Evolutionary conservation across 202 grass and related monocot species (phyloP), one percentile per base, ranked within the genome.

Genomic region (Dendrocalamus latiflorus): DNA sequence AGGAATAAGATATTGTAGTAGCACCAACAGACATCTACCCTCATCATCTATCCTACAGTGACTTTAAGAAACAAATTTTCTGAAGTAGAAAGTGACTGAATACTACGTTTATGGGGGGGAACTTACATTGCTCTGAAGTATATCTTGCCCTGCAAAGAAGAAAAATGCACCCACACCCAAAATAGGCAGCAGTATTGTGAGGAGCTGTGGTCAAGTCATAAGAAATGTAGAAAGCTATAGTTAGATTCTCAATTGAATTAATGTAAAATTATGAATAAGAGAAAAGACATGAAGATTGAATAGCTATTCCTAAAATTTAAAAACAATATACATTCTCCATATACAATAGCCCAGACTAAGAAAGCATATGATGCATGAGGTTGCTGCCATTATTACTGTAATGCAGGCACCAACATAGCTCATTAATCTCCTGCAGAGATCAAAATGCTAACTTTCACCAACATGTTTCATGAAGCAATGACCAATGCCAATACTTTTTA

Each of bases 121-220:
- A 84, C 94, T 93, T 87, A 97, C 95, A 88, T 78, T 70, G 36
- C 84, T 86, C 81, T 90, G 90, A 60, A 97, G 86, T 84, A 94
- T 97, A 83, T 97, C 83, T 74, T 83, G 88, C 14, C 84, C 72
- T 45, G 84, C 90, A 83, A 97, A 94, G 86, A 90, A 97, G 76
- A 97, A 88, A 77, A 97, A 91, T 66, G 88, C 95, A 70, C 88
- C 20, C 26, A 97, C 47, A 78, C 88, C 90, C 65, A 97, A 58
- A 80, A 97, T 88, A 70, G 95, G 95, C 49, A 97, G 76, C 45
- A 97, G 69, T 74, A 94, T 77, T 74, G 86, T 79, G 69, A 97
- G 55, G 33, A 97, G 84, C 95, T 97, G 88, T 88, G 48, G 26
- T 42, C 50, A 85, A 42, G 26, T 42, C 50, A 85, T 37, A 81